Percentiles rank a stretch among this genome's conserved stretches.
Conservation (phyloP, 2,329 filamentous ascomycete genomes). For the Fusarium sp. region DNA sequence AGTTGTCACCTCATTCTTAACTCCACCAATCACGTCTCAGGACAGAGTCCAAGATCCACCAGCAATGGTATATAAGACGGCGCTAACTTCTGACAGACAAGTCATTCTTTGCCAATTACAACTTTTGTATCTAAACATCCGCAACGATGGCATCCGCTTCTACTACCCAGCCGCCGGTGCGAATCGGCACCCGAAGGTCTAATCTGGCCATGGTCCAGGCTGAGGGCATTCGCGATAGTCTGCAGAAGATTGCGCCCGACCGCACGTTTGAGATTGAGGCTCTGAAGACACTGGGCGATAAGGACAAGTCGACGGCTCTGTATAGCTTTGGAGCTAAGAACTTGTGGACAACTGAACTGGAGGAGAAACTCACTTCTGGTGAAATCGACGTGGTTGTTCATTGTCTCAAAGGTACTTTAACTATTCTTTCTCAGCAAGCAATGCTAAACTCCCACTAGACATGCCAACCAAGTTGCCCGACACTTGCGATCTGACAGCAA, state of each 20-base stretch:
- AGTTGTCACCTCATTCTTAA: background rate
- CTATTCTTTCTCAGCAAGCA: accelerated
- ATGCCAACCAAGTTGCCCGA: background rate
- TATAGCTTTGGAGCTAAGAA: background rate
- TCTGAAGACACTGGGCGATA: background rate
- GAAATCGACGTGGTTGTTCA: background rate
- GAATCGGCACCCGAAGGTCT: slow-evolving; percentile 1
- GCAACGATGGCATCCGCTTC: background rate
- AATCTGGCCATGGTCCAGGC: background rate
- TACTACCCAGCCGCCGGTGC: background rate
- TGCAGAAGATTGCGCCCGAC: background rate
- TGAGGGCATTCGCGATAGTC: background rate
- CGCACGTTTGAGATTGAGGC: background rate
- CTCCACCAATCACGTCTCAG: background rate
- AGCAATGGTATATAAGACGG: background rate
- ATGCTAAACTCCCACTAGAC: background rate
- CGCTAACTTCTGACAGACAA: background rate
- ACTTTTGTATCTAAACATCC: background rate
- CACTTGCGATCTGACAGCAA: background rate
- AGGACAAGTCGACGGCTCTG: background rate
- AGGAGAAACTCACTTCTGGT: background rate
- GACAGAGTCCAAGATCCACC: background rate
- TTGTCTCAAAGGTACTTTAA: background rate
- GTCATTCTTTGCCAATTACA: background rate
- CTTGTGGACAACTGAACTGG: background rate